phyloP scores from a whole-genome alignment of 2,329 filamentous ascomycete species.

The Hypomyces perniciosus region DNA sequence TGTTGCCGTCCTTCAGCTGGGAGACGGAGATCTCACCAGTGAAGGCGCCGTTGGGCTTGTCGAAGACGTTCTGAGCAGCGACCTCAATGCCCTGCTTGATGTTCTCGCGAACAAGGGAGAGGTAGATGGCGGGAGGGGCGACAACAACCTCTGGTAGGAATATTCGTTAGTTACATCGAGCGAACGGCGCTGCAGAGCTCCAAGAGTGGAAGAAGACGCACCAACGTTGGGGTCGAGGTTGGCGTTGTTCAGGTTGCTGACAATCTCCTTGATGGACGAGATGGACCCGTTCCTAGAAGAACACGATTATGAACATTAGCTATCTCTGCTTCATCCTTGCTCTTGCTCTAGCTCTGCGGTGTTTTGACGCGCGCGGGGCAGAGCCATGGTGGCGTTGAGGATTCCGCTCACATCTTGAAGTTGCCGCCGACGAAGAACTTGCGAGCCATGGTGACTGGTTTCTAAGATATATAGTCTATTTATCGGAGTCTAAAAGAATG shows the following conservation, averaged over 20 bases:
- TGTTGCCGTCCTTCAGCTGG: conserved; percentile 82
- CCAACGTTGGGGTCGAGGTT: conserved; percentile 70
- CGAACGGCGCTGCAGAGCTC: not conserved
- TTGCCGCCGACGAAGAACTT: conserved; percentile 98
- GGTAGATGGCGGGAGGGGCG: conserved; percentile 84
- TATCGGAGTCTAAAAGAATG: not conserved
- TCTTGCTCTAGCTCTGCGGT: conserved; percentile 19
- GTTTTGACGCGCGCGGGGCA: conserved; percentile 21
- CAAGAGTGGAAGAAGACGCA: conserved; percentile 36
- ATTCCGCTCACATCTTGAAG: conserved; percentile 86
- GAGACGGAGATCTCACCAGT: conserved; percentile 92
- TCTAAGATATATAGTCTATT: conserved; percentile 1
- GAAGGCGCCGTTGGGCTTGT: conserved; percentile 94
- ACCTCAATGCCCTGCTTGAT: conserved; percentile 74
- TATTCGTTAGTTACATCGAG: not conserved
- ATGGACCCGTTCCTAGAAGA: conserved; percentile 82
- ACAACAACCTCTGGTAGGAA: conserved; percentile 75
- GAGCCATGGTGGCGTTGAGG: conserved; percentile 19
- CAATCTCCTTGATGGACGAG: conserved; percentile 84
- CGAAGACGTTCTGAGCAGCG: conserved; percentile 92
- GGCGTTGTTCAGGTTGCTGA: conserved; percentile 81
- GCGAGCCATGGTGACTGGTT: conserved; percentile 70
- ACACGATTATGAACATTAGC: not conserved
- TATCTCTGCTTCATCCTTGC: not conserved
- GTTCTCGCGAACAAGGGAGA: conserved; percentile 75